Base-by-base conservation (phyloP, 345 rosid species). In the Populus ilicifolia region DNA sequence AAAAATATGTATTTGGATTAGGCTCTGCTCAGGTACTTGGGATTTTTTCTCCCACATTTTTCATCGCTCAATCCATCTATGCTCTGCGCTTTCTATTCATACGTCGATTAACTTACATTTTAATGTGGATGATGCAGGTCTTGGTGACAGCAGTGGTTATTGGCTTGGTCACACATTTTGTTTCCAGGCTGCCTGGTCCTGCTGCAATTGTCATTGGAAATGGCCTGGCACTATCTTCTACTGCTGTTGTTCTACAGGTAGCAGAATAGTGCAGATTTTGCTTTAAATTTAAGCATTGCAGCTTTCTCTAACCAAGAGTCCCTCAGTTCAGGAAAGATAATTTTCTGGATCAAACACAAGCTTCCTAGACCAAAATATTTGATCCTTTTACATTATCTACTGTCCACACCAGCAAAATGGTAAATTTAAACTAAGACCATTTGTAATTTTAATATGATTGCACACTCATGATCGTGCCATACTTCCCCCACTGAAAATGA, bases 191-290 rank as follows among this genome's bases (percentile, higher is more conserved):
- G 83, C 88, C 93, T 75, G 96, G 94, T 86, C 96, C 99, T 79
- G 98, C 99, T 69, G 90, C 98, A 63, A 91, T 96, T 78, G 99
- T 96, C 62, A 88, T 96, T 80, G 99, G 99, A 77, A 96, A 96
- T 84, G 99, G 99, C 70, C 88, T 96, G 76, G 98, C 99, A 56
- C 84, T 96, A 73, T 96, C 99, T 71, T 96, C 99, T 68, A 96
- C 99, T 73, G 99, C 99, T 48, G 99, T 96, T 75, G 99, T 96
- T 72, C 88, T 96, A 80, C 98, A 96, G 96, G 99, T 93, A 72
- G 62, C 73, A 50, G 72, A 70, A 64, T 64, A 69, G n/a, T 46
- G 38, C 67, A 23, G 65, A 43, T 69, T 77, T 81, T 69, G 27
- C 74, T 74, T 78, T 70, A 66, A 64, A 56, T 77, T 52, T 68